phyloP scores from a whole-genome alignment of 1,284 basidiomycete genomes.

The Cutaneotrichosporon cyanovorans region DNA sequence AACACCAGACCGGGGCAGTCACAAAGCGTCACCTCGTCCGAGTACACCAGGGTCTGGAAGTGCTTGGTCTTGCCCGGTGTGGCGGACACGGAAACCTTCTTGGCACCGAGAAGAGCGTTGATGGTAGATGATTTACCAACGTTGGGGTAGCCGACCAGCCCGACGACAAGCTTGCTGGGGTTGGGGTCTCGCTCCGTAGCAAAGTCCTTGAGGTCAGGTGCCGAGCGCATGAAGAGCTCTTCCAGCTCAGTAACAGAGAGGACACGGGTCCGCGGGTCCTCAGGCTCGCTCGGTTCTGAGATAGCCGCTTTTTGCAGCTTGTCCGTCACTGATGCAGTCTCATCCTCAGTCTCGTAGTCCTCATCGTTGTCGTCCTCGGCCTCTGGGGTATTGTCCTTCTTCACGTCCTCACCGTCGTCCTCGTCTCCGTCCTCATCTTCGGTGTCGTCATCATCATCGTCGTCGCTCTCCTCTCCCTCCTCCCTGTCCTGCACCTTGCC shows the following conservation, averaged over 20 bases:
- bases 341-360: neutral
- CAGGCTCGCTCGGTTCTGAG: constrained; percentile 15
- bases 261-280: constrained; percentile 68
- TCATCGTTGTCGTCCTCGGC: constrained; percentile 30
- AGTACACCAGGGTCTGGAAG: constrained; percentile 95
- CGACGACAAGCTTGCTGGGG: constrained; percentile 61
- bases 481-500: constrained; percentile 31
- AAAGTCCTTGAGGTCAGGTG: constrained; percentile 73
- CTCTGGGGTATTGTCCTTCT: constrained; percentile 28
- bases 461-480: constrained; percentile 16
- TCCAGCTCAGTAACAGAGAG: constrained; percentile 85
- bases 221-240: constrained; percentile 66
- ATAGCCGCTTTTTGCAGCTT: constrained; percentile 21
- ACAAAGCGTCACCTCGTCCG: constrained; percentile 80
- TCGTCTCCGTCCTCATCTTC: constrained; percentile 33
- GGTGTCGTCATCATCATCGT: constrained; percentile 21
- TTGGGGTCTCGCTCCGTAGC: constrained; percentile 55
- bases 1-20: constrained; percentile 99
- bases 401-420: constrained; percentile 9
- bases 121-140: constrained; percentile 57
- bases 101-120: constrained; percentile 56
- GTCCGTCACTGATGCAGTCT: constrained; percentile 18
- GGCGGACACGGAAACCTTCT: constrained; percentile 94
- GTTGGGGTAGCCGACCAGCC: constrained; percentile 58
- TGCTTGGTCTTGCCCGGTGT: constrained; percentile 99